These are phyloP conservation scores for Aureobasidium namibiae DNA, from an alignment of 2,329 filamentous ascomycete genomes.

Conservation along the genomic window DNA sequence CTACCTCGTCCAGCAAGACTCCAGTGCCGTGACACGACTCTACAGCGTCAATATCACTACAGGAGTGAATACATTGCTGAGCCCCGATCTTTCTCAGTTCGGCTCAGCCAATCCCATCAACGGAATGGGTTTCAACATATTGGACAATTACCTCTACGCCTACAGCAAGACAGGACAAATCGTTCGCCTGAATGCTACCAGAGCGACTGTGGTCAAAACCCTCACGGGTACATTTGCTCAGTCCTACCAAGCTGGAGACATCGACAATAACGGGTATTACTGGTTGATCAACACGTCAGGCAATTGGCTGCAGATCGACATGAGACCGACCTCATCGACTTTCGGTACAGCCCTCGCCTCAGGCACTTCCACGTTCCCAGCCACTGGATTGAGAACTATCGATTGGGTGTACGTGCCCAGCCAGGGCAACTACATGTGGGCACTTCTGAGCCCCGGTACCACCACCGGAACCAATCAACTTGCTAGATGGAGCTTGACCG, in stretches of 20 bases:
- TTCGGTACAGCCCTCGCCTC: background rate
- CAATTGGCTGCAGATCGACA: background rate
- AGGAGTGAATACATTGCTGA: background rate
- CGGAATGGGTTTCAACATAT: slow-evolving; percentile 1
- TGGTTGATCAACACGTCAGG: background rate
- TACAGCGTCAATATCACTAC: background rate
- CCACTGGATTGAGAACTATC: background rate
- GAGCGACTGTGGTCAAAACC: background rate
- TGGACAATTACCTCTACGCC: background rate
- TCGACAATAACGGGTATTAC: background rate
- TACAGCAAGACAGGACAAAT: background rate
- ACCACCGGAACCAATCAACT: background rate
- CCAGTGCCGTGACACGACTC: background rate
- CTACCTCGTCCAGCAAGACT: background rate
- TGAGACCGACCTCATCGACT: background rate
- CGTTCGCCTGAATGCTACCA: background rate
- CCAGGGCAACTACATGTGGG: background rate
- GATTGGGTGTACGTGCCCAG: background rate
- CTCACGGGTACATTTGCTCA: background rate
- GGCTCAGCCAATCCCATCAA: background rate
- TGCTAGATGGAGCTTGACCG: background rate
- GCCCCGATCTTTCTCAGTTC: background rate
- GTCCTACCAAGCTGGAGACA: background rate
- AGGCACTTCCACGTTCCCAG: background rate
- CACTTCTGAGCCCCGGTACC: background rate